These are phyloP conservation scores for Ceratorhiza oryzae-sativae DNA, from an alignment of 1,284 basidiomycete species.

Conservation along the genomic window DNA sequence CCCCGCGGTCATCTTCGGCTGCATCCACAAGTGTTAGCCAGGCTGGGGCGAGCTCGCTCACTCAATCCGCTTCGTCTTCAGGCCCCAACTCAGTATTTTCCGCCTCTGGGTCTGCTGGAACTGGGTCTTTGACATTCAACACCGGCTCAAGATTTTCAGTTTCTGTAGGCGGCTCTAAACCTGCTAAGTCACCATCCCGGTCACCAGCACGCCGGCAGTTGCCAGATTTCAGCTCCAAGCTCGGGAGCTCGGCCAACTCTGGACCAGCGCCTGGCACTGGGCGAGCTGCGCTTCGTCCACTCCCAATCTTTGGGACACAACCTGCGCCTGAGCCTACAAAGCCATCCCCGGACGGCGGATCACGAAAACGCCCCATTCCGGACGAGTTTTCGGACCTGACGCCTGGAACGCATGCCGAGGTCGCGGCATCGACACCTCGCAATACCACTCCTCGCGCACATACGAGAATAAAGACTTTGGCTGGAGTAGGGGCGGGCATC, in stretches of 20 bases:
- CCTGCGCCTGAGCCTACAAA: conserved; percentile 2
- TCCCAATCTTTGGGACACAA: conserved; percentile 23
- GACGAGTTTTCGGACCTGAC: conserved; percentile 28
- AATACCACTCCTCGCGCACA: conserved; percentile 18
- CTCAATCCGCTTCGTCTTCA: conserved; percentile 1
- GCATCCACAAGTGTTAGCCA: neutral
- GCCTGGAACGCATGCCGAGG: conserved; percentile 24
- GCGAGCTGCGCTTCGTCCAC: conserved; percentile 22
- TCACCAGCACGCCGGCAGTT: conserved; percentile 13
- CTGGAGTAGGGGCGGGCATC: neutral
- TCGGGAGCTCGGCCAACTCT: neutral
- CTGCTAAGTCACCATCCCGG: neutral
- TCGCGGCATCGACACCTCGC: neutral
- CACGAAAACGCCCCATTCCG: conserved; percentile 26
- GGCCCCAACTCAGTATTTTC: conserved; percentile 15
- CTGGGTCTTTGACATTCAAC: conserved; percentile 4
- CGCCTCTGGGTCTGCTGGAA: neutral
- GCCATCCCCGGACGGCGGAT: neutral
- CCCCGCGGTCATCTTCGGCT: neutral
- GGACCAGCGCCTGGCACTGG: neutral
- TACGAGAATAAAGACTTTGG: conserved; percentile 12
- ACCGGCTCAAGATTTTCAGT: conserved; percentile 5
- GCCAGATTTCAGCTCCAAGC: conserved; percentile 24
- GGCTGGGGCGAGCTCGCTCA: conserved; percentile 6
- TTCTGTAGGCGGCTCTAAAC: neutral